Conservation (phyloP, 495 filamentous ascomycete species). For the Neurospora sp. region DNA sequence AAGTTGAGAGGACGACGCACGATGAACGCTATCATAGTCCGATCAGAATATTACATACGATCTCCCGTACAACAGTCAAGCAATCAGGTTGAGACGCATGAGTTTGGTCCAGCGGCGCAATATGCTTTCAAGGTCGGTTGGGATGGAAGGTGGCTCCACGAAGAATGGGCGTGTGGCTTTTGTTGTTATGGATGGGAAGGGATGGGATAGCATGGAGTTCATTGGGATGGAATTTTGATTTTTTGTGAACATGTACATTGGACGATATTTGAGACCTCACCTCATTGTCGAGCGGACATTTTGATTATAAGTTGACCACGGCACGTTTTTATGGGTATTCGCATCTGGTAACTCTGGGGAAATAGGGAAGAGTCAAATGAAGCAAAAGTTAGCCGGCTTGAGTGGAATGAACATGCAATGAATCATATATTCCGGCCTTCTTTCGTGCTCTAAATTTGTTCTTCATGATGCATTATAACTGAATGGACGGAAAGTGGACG, state of each 20-base stretch:
- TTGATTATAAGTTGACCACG: neutral
- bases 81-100: no score
- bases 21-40: neutral
- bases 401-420: neutral
- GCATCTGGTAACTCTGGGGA: neutral
- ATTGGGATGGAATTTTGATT: neutral
- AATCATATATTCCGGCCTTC: no score
- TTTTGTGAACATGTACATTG: neutral
- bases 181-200: constrained; percentile 1
- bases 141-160: neutral
- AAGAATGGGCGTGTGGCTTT: neutral
- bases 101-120: no score
- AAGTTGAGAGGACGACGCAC: neutral
- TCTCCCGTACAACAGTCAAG: neutral
- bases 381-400: neutral
- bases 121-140: neutral
- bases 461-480: neutral
- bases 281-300: neutral
- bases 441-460: neutral
- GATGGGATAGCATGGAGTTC: constrained; percentile 2
- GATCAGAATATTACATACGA: neutral
- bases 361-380: neutral
- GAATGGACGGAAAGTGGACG: neutral
- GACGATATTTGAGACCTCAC: neutral
- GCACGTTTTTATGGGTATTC: neutral